Conservation (phyloP, 768 basidiomycete genomes). For the Russula sp. region DNA sequence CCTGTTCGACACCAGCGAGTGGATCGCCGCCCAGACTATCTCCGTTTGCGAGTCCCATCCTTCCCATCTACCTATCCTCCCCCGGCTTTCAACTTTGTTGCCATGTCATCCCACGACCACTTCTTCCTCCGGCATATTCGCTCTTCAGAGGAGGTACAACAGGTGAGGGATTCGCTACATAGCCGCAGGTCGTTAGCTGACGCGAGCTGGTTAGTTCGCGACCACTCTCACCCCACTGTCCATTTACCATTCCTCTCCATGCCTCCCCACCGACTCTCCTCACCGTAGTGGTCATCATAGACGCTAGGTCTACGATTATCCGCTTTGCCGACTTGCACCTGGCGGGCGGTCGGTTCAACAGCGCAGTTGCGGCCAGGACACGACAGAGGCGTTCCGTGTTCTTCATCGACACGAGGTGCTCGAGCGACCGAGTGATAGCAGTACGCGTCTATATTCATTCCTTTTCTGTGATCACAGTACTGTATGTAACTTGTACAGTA, state of each 20-base stretch:
- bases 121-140: too few relatives aligned
- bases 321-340: constrained; percentile 75
- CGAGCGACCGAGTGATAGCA: constrained; percentile 65
- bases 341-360: constrained; percentile 69
- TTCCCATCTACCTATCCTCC: too few relatives aligned
- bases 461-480: too few relatives aligned
- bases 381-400: constrained; percentile 81
- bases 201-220: constrained; percentile 58
- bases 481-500: too few relatives aligned
- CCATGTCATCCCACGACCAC: too few relatives aligned
- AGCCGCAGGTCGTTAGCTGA: neutral
- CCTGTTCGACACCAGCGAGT: constrained; percentile 73
- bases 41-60: constrained; percentile 85
- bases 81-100: too few relatives aligned
- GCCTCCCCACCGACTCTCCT: neutral
- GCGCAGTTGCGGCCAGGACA: constrained; percentile 61
- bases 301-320: constrained; percentile 77
- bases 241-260: neutral
- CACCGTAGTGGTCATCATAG: constrained; percentile 71
- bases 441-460: too few relatives aligned
- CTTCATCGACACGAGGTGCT: constrained; percentile 85
- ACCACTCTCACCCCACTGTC: too few relatives aligned
- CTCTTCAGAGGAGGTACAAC: constrained; percentile 70
- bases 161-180: constrained; percentile 44
- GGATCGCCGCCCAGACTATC: constrained; percentile 76